Evolutionary conservation across 2,329 filamentous ascomycete genomes (phyloP).

Genomic region (Botrytis deweyae): DNA sequence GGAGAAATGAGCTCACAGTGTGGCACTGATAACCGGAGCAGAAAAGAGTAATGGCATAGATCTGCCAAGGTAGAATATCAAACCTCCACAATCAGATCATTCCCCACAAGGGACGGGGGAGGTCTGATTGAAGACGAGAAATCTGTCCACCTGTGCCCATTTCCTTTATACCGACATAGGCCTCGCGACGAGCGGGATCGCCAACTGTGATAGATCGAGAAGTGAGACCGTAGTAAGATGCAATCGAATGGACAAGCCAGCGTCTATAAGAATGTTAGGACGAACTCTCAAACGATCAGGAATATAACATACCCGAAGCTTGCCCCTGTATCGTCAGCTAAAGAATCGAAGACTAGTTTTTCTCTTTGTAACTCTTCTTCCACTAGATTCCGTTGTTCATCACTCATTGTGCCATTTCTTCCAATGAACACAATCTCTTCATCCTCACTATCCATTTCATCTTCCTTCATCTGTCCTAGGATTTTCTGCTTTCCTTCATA

Average conservation of each 20-base stretch:
- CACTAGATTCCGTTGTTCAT: conserved; percentile 51
- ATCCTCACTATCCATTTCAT: conserved; percentile 57
- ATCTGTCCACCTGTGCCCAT: conserved; percentile 31
- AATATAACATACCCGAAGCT: conserved; percentile 65
- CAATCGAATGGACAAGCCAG: conserved; percentile 91
- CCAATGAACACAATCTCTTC: conserved; percentile 93
- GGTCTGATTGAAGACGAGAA: conserved; percentile 36
- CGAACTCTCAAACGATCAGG: conserved; percentile 22
- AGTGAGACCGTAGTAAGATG: conserved; percentile 82
- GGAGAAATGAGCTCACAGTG: neutral
- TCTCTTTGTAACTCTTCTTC: conserved; percentile 56
- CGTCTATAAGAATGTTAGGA: conserved; percentile 54
- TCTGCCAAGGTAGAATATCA: neutral
- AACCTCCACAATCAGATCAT: conserved; percentile 28
- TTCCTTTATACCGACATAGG: conserved; percentile 75
- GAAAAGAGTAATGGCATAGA: neutral
- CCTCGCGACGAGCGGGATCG: conserved; percentile 70
- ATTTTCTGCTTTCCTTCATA: conserved; percentile 49
- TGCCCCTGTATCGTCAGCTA: conserved; percentile 71
- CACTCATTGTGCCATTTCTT: conserved; percentile 59
- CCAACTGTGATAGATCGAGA: conserved; percentile 78
- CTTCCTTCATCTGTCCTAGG: conserved; percentile 15
- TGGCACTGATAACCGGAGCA: neutral
- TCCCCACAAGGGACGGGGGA: conserved; percentile 63
- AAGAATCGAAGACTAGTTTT: conserved; percentile 77